Conservation (phyloP, 2,329 filamentous ascomycete genomes). For the Cephalotrichum gorgonifer region DNA sequence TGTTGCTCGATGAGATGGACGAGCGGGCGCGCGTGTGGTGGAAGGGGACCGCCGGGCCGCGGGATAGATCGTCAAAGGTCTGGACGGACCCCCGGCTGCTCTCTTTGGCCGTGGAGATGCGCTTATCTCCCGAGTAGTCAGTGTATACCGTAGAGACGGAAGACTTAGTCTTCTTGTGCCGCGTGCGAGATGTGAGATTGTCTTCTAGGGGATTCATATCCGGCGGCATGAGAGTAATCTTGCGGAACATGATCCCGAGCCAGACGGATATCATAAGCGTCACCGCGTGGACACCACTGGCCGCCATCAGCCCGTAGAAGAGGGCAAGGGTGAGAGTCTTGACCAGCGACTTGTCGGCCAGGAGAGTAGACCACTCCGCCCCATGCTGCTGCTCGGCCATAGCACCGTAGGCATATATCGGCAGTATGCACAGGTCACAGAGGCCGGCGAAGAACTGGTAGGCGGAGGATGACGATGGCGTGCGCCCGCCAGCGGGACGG, state of each 20-base stretch:
- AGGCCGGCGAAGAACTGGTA: conserved; percentile 79
- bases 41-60: conserved; percentile 58
- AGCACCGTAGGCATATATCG: conserved; percentile 46
- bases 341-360: conserved; percentile 44
- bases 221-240: conserved; percentile 72
- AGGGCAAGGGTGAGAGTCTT: conserved; percentile 53
- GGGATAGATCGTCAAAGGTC: neutral
- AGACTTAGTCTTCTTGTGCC: conserved; percentile 66
- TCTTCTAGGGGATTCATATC: conserved; percentile 93
- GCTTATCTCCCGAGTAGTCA: conserved; percentile 41
- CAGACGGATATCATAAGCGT: conserved; percentile 65
- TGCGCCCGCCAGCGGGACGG: conserved; percentile 57
- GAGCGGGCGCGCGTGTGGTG: conserved; percentile 64
- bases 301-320: conserved; percentile 56
- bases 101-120: conserved; percentile 39
- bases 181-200: conserved; percentile 62
- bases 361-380: conserved; percentile 55
- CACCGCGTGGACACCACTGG: conserved; percentile 58
- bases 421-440: conserved; percentile 50
- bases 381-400: conserved; percentile 33
- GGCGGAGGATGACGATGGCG: conserved; percentile 71
- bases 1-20: conserved; percentile 41
- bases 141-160: conserved; percentile 34
- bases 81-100: conserved; percentile 11
- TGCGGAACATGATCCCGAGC: conserved; percentile 67